Base-by-base conservation (phyloP, 805 yeast genomes). In the Lachancea sp. region DNA sequence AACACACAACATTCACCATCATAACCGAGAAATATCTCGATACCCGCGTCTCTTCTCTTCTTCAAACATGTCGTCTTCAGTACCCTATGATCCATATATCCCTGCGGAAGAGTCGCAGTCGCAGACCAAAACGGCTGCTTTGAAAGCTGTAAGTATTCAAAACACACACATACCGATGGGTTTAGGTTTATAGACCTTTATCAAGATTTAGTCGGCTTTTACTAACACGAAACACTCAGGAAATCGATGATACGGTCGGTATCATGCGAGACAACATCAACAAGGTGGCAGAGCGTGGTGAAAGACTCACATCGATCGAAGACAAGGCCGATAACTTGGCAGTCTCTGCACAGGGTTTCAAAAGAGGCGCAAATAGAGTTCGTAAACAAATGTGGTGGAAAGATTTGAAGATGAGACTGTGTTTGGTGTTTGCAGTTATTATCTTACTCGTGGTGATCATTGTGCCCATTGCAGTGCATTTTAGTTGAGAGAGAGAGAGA, bases 301-400 rank as follows among this genome's bases (percentile, higher is more conserved):
- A 93, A 62, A 81, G 95, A 55, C 74, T 91, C 53, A 96, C 91
- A 56, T 81, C 89, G 38, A 82, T 91, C 55, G 96, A 90, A 60
- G 93, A 86, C 63, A 86, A 89, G 63, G 93, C 98, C 9, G 95
- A 89, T 59, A 88, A 85, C 65, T 76, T 91, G 57, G 95, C 95
- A 36, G 87, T 82, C 38, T 79, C 87, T 38, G 98, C 99, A 9
- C 91, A 87, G 56, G 93, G 95, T 31, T 91, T 93, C 73, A 87
- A 95, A 65, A 79, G 95, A 64, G 95, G 96, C 34, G 98, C 99
- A 48, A 91, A 91, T 70, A 82, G 95, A 58, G 97, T 91, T 39
- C 85, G 99, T 70, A 91, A 90, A 68, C 95, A 90, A 63, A 91
- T 91, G 97, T 91, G 98, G 98, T 86, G 95, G 85, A 91, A 93